These are phyloP conservation scores for Oemleria cerasiformis DNA, from an alignment of 306 rosid species.

Conservation along the genomic window DNA sequence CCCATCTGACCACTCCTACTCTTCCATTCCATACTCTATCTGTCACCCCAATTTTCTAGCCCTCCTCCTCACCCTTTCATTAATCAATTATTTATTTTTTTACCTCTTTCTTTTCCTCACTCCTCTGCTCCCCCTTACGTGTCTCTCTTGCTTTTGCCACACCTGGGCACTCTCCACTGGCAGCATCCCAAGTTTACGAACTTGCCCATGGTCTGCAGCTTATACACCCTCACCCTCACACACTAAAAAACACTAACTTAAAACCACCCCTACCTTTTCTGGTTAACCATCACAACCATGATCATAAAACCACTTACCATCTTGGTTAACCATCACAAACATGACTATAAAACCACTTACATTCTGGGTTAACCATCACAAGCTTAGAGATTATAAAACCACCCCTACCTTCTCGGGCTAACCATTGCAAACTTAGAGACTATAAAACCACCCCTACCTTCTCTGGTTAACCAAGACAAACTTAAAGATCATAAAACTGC, in stretches of 20 bases:
- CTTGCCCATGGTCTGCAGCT: background rate
- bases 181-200: conserved; percentile 10
- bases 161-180: conserved; percentile 28
- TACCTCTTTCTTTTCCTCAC: background rate
- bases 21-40: background rate
- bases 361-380: no score
- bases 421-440: no score
- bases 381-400: no score
- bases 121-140: conserved; percentile 15
- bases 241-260: background rate
- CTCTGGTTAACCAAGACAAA: no score
- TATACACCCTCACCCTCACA: conserved; percentile 1
- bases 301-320: no score
- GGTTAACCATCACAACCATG: background rate
- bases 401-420: no score
- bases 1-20: conserved; percentile 11
- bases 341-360: no score
- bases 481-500: no score
- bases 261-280: background rate
- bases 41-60: background rate
- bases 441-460: no score
- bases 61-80: background rate
- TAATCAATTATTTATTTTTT: background rate
- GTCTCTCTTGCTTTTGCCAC: conserved; percentile 24
- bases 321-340: no score